phyloP scores from a whole-genome alignment of 1,284 basidiomycete species.

The Cerioporus squamosus region DNA sequence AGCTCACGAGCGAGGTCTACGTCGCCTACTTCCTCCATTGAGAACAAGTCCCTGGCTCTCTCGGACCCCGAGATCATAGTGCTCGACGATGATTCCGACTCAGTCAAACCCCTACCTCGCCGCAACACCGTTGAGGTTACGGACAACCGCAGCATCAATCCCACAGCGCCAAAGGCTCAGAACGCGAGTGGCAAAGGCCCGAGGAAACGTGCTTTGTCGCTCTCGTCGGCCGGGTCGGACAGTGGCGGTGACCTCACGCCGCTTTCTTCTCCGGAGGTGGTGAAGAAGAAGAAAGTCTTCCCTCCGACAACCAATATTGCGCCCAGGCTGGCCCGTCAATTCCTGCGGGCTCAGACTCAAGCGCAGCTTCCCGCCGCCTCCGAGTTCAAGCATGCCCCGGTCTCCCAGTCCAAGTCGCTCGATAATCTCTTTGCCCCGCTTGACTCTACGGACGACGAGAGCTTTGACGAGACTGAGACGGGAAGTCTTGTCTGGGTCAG shows the following conservation, averaged over 20 bases:
- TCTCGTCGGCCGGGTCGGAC: slow-evolving; percentile 6
- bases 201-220: slow-evolving; percentile 20
- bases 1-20: neutral
- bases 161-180: neutral
- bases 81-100: neutral
- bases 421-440: slow-evolving; percentile 16
- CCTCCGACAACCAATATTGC: slow-evolving; percentile 14
- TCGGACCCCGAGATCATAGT: slow-evolving; percentile 6
- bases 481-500: slow-evolving; percentile 41
- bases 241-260: slow-evolving; percentile 8
- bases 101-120: neutral
- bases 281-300: neutral
- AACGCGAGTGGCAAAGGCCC: neutral
- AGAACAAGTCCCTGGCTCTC: neutral
- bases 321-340: slow-evolving; percentile 21
- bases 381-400: neutral
- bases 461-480: slow-evolving; percentile 17
- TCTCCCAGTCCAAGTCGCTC: slow-evolving; percentile 16
- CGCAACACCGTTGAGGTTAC: neutral
- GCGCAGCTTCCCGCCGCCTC: neutral
- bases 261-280: slow-evolving; percentile 7
- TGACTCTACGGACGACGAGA: slow-evolving; percentile 20
- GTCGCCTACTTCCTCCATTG: slow-evolving; percentile 4
- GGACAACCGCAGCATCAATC: neutral
- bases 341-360: slow-evolving; percentile 20